Base-by-base conservation (phyloP, 345 rosid genomes). In the Xanthoceras sorbifolium region DNA sequence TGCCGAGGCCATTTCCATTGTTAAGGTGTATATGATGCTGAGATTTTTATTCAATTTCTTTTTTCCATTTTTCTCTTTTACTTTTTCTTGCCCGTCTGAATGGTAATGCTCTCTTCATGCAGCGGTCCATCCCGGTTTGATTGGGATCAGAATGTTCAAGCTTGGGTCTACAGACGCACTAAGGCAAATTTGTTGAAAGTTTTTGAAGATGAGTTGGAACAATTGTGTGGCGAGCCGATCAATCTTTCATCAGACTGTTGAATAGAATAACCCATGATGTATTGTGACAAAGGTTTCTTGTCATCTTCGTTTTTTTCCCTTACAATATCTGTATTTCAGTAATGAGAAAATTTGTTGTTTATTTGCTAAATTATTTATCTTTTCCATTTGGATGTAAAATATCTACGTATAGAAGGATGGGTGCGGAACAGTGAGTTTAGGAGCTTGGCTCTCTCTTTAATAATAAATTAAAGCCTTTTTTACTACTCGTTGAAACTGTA, bases 111-210 rank as follows among this genome's bases (percentile, higher is more conserved):
- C 10, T 20, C 73, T 73, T 59, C 23, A 15, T 64, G 82, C 84
- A 94, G 98, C 42, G 98, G 98, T 63, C 98, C 98, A 10, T 86
- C 97, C 28, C 86, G 95, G 71, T 93, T 90, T 68, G 97, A 94
- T 76, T 94, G 98, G 98, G 98, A 94, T 77, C 81, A 2, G 64
- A 82, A 81, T 70, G 81, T 91, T 60, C 80, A 86, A 74, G 85
- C 89, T 26, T 93, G 98, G 98, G 79, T 94, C 34, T 94, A 94
- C 64, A 84, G 95, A 60, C 79, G 98, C 72, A 93, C 89, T 0
- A 88, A 82, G 82, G 93, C 93, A 63, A 89, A 86, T 73, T 83
- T 94, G 75, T 76, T 84, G 28, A 57, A 76, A 75, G 81, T 93
- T 40, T 79, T 95, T 70, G 97, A 93, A 84, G 87, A 78, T 44